Evolutionary conservation across 2,329 filamentous ascomycete species (phyloP).

Genomic region (Aureobasidium sp.): DNA sequence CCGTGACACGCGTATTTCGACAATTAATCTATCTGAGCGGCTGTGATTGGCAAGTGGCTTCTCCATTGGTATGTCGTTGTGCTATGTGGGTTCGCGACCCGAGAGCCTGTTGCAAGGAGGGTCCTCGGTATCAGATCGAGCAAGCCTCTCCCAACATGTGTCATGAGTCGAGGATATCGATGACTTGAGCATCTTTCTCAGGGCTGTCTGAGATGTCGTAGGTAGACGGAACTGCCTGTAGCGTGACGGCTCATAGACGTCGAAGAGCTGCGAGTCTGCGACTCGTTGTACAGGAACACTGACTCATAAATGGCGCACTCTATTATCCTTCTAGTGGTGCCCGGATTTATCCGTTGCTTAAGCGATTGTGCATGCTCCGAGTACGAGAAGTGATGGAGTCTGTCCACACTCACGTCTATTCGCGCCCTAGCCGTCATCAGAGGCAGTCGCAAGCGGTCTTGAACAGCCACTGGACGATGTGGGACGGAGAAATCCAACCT

Average conservation of each 20-base stretch:
- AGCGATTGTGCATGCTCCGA: slow-evolving; percentile 10
- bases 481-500: not conserved
- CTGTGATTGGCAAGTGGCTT: not conserved
- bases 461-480: not conserved
- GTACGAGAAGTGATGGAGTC: slow-evolving; percentile 2
- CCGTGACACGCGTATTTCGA: not conserved
- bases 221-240: not conserved
- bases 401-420: not conserved
- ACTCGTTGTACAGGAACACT: not conserved
- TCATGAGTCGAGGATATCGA: not conserved
- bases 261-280: not conserved
- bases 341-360: slow-evolving; percentile 2
- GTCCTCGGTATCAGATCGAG: not conserved
- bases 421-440: not conserved
- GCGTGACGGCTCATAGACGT: not conserved
- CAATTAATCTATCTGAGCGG: not conserved
- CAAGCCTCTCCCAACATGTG: not conserved
- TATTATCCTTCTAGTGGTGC: slow-evolving; percentile 8
- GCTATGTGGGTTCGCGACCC: not conserved
- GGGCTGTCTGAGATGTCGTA: not conserved
- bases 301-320: slow-evolving; percentile 11
- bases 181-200: not conserved
- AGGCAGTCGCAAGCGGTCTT: not conserved
- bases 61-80: not conserved
- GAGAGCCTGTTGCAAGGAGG: not conserved